Base-by-base conservation (phyloP, 345 rosid species). In the Linum lewisii region DNA sequence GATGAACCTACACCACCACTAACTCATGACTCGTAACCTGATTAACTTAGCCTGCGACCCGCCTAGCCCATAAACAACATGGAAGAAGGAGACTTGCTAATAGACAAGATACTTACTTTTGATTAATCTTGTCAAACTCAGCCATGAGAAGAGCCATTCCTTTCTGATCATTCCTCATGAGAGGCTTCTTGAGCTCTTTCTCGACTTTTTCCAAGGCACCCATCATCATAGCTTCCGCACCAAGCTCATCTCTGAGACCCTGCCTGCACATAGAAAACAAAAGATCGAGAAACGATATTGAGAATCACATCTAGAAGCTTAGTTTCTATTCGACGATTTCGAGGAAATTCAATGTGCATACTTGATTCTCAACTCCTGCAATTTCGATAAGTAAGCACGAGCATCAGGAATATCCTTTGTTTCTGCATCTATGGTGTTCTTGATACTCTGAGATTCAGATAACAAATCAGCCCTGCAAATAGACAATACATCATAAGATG, bases 141-240 rank as follows among this genome's bases (percentile, higher is more conserved):
- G 87, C 86, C 74, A 70, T 58, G 25, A 94, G 81, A 77, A 90
- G 84, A 63, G 85, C 78, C 97, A 90, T 90, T 70, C 82, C 90
- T 76, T 85, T 81, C 90, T 87, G 81, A 66, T 94, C 99, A 38
- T 76, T 67, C 82, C 97, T 85, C 90, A 94, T 59, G 44, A 94
- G 90, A 77, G 97, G 97, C 69, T 87, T 85, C 81, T 94, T 90
- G 24, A 87, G 78, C 61, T 94, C 93, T 26, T 81, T 85, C 60
- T 94, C 99, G 59, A 90, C 82, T 73, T 94, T 94, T 60, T 90
- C 99, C 71, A 94, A 64, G 55, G 97, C 96, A 66, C 85, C 95
- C 66, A 94, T 81, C 95, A 87, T 90, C 99, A 87, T 81, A 62
- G 82, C 83, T 83, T 94, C 99, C 8, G 81, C 86, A 74, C 97